These are phyloP conservation scores for Cutaneotrichosporon sp. DNA, from an alignment of 1,284 basidiomycete species.

Conservation along the genomic window DNA sequence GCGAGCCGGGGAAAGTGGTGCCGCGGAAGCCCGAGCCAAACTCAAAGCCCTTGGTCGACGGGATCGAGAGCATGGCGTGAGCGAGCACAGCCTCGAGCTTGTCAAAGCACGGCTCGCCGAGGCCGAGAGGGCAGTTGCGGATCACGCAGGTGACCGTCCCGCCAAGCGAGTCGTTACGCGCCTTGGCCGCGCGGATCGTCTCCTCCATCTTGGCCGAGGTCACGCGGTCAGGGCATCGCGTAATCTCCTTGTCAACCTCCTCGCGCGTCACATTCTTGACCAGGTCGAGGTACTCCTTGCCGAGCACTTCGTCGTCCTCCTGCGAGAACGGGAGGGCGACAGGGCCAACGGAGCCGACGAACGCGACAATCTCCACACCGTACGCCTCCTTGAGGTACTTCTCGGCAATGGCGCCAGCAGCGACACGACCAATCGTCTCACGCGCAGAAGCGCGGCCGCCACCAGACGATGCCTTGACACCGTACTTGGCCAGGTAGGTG, in stretches of 20 bases:
- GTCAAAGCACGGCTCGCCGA: conserved; percentile 98
- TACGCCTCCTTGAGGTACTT: conserved; percentile 86
- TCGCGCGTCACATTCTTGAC: conserved; percentile 78
- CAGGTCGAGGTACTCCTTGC: conserved; percentile 77
- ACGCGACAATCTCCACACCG: conserved; percentile 93
- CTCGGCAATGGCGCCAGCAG: conserved; percentile 97
- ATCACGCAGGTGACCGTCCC: conserved; percentile 97
- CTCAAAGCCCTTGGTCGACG: conserved; percentile 98
- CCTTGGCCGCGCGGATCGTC: conserved; percentile 91
- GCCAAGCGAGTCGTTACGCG: conserved; percentile 88
- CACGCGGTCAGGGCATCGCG: conserved; percentile 85
- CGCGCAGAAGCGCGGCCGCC: conserved; percentile 92
- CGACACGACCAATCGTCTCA: conserved; percentile 96
- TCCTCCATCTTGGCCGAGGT: conserved; percentile 88
- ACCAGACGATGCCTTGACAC: conserved; percentile 93
- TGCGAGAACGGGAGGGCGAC: conserved; percentile 69
- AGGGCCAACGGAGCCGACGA: conserved; percentile 94
- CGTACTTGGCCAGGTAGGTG: conserved; percentile 98
- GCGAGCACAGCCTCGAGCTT: conserved; percentile 95
- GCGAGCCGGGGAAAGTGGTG: conserved; percentile 87
- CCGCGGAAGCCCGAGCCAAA: conserved; percentile 96
- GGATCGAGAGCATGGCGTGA: conserved; percentile 98
- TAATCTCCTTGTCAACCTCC: conserved; percentile 81
- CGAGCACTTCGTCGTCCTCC: conserved; percentile 73
- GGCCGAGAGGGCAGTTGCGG: conserved; percentile 80